Evolutionary conservation across 2,329 filamentous ascomycete genomes (phyloP).

Genomic region (Fusarium sp.): DNA sequence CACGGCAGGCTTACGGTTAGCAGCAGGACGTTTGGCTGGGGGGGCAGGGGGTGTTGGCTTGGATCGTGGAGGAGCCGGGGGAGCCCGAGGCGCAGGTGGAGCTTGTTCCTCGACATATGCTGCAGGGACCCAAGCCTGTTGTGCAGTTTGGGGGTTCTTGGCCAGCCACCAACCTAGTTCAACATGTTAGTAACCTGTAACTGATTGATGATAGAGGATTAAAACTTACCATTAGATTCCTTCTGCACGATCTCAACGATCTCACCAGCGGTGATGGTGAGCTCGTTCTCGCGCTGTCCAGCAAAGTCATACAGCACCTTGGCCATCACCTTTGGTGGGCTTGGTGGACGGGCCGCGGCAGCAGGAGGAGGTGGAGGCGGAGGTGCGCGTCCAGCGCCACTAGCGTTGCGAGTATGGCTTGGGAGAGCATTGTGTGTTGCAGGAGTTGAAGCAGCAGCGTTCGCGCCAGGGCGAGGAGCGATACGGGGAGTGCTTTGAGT

Average conservation of each 20-base stretch:
- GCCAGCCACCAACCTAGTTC: constrained; percentile 92
- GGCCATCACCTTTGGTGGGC: constrained; percentile 77
- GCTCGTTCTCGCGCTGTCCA: constrained; percentile 85
- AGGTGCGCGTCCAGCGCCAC: constrained; percentile 67
- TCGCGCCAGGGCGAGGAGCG: constrained; percentile 15
- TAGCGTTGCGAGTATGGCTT: constrained; percentile 66
- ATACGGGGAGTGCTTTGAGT: constrained; percentile 38
- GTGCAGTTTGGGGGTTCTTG: constrained; percentile 67
- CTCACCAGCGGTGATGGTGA: constrained; percentile 83
- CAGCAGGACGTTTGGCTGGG: constrained; percentile 82
- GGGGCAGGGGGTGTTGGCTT: constrained; percentile 82
- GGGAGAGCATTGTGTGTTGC: constrained; percentile 52
- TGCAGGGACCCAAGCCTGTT: constrained; percentile 94
- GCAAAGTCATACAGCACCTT: constrained; percentile 94
- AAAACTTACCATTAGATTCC: constrained; percentile 85
- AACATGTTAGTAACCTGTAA: constrained; percentile 49
- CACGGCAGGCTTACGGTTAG: constrained; percentile 77
- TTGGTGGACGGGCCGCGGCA: constrained; percentile 62
- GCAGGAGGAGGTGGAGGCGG: constrained; percentile 74
- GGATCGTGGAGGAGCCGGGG: constrained; percentile 72
- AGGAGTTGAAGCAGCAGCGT: constrained; percentile 23
- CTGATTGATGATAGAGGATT: neutral
- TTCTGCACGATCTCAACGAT: constrained; percentile 92
- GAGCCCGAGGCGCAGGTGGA: constrained; percentile 70
- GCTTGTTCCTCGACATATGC: constrained; percentile 92